Evolutionary conservation across 345 rosid species (phyloP), one percentile per base, ranked within the genome.

Genomic region (Eucalyptus cloeziana): DNA sequence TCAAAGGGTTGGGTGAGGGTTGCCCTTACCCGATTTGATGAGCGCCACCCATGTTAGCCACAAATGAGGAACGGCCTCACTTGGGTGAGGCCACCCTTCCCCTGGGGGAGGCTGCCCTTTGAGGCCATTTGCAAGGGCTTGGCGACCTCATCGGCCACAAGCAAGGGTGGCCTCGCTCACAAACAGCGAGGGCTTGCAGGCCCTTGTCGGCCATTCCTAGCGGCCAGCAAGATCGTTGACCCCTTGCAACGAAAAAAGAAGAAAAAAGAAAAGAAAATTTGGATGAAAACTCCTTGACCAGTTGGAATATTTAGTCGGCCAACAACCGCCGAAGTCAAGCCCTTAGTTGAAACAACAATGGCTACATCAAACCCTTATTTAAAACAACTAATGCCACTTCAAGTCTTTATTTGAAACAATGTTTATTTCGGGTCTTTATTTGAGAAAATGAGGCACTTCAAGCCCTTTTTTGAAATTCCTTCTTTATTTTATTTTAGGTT

Each of bases 61-160:
- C 2, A 17, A 1, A 0, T 51, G 56, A 51, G 56, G 56, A 51
- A 51, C 2, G 0, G 0, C 22, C 22, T 51, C 56, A 17, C 56
- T 4, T 17, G 0, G 56, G 22, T 0, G 22, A 51, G 56, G 22
- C 56, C 56, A 17, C 56, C 22, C 56, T 51, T 51, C 8, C 54
- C 54, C 1, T 16, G 2, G 54, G 54, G 7, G 54, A 51, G 54
- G 54, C 22, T 0, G 2, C 8, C 54, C 22, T 0, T 7, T 51
- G 56, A 0, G 22, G 56, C 56, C 56, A 51, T 51, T 0, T 51
- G 0, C 22, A 51, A 51, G 56, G 4, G 56, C 56, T 17, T 4
- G 2, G 0, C 0, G 9, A 51, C 22, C 22, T 51, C 22, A 0
- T 17, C 2, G 0, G 1, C 4, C 56, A 3, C 0, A 0, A 2